Percentiles rank a stretch among this genome's conserved stretches.
These are phyloP conservation scores for Quercus agrifolia DNA, from an alignment of 306 rosid species.

Conservation along the genomic window DNA sequence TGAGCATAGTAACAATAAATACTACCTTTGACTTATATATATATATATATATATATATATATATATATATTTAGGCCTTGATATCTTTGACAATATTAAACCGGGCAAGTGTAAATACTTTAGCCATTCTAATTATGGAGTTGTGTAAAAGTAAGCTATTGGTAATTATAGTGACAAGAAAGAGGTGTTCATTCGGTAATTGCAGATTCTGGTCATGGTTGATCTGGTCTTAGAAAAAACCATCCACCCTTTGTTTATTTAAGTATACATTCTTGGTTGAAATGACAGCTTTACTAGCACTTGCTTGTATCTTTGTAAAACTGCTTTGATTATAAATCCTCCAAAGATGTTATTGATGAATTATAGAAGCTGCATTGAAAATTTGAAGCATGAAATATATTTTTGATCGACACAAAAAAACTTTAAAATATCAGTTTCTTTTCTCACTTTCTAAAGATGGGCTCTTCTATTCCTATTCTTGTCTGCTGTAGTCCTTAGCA, in stretches of 20 bases:
- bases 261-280: not conserved
- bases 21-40: too few species aligned
- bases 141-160: too few species aligned
- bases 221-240: constrained; percentile 9
- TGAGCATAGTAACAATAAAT: too few species aligned
- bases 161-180: not conserved
- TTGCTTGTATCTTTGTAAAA: not conserved
- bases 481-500: not conserved
- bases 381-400: too few species aligned
- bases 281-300: not conserved
- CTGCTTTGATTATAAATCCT: not conserved
- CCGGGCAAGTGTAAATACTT: not conserved
- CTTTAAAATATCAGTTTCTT: not conserved
- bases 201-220: not conserved
- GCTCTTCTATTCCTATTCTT: not conserved
- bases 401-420: too few species aligned
- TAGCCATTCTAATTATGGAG: not conserved
- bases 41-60: too few species aligned
- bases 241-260: not conserved
- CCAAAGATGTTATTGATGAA: not conserved
- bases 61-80: too few species aligned
- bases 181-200: not conserved
- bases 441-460: not conserved
- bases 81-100: too few species aligned
- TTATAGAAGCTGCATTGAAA: too few species aligned